phyloP scores from a whole-genome alignment of 768 basidiomycete genomes.

The Aureoboletus auriporus region DNA sequence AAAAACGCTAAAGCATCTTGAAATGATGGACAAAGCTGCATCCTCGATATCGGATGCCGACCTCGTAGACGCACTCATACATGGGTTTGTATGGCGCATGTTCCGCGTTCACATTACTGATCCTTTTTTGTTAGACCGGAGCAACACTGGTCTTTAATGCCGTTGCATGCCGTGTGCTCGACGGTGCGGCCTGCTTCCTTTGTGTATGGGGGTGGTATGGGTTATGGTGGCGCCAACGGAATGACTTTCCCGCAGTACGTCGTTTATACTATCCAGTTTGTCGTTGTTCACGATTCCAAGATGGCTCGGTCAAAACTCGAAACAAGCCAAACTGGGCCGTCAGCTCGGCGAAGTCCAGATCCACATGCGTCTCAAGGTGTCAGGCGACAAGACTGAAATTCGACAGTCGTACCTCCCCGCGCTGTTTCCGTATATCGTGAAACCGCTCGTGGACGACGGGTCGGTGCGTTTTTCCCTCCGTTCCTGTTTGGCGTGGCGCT shows the following conservation, averaged over 20 bases:
- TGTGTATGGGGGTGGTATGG: slow-evolving; percentile 68
- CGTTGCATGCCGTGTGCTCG: slow-evolving; percentile 87
- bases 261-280: background rate
- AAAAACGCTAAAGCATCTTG: slow-evolving; percentile 64
- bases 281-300: slow-evolving; percentile 37
- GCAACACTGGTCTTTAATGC: slow-evolving; percentile 96
- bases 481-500: background rate
- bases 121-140: slow-evolving; percentile 57
- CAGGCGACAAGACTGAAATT: slow-evolving; percentile 86
- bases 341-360: slow-evolving; percentile 89
- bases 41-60: slow-evolving; percentile 94
- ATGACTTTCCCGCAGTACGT: slow-evolving; percentile 84
- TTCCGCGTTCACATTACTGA: background rate
- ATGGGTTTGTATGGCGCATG: slow-evolving; percentile 53
- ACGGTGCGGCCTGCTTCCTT: slow-evolving; percentile 84
- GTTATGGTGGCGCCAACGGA: slow-evolving; percentile 61
- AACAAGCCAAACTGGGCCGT: slow-evolving; percentile 75
- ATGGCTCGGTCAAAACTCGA: slow-evolving; percentile 98
- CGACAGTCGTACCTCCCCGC: slow-evolving; percentile 89
- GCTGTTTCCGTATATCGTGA: slow-evolving; percentile 76
- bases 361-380: slow-evolving; percentile 91
- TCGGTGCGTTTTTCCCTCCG: slow-evolving; percentile 51
- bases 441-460: slow-evolving; percentile 72
- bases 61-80: slow-evolving; percentile 88
- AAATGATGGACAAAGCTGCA: slow-evolving; percentile 83